Evolutionary conservation across 768 basidiomycete species (phyloP).

Genomic region (Lanmaoa rubissima): DNA sequence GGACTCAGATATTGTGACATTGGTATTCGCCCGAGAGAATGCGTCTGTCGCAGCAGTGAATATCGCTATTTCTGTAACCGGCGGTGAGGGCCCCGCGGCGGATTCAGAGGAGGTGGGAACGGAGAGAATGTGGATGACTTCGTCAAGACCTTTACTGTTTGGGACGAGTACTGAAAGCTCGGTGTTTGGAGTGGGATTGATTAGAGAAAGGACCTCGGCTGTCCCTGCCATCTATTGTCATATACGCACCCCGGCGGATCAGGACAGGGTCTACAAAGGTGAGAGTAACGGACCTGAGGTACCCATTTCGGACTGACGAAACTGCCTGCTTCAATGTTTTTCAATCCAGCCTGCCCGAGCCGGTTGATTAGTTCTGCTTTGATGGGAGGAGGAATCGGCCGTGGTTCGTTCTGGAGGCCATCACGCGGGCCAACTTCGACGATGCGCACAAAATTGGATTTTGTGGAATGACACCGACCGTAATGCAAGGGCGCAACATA

Average conservation of each 20-base stretch:
- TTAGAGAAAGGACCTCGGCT: conserved; percentile 61
- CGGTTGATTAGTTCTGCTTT: conserved; percentile 81
- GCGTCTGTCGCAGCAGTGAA: conserved; percentile 88
- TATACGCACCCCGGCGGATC: neutral
- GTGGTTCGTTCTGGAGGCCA: conserved; percentile 87
- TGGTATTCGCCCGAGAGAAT: conserved; percentile 84
- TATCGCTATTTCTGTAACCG: conserved; percentile 82
- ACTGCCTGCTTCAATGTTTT: conserved; percentile 79
- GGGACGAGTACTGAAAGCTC: conserved; percentile 82
- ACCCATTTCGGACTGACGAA: conserved; percentile 95
- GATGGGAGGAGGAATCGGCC: conserved; percentile 63
- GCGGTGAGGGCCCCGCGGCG: conserved; percentile 39
- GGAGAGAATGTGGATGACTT: conserved; percentile 56
- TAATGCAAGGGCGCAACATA: neutral
- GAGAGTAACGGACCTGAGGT: conserved; percentile 57
- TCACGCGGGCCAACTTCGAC: conserved; percentile 92
- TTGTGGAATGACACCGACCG: conserved; percentile 3
- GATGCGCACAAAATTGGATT: conserved; percentile 41
- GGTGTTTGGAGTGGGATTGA: conserved; percentile 51
- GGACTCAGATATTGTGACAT: conserved; percentile 69
- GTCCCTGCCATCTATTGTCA: conserved; percentile 80
- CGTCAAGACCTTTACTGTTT: conserved; percentile 73
- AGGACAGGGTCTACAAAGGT: neutral
- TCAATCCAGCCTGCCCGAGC: conserved; percentile 64
- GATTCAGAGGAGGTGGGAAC: conserved; percentile 23